phyloP scores from a whole-genome alignment of 129 eudicot genomes.

The Centaurea solstitialis region DNA sequence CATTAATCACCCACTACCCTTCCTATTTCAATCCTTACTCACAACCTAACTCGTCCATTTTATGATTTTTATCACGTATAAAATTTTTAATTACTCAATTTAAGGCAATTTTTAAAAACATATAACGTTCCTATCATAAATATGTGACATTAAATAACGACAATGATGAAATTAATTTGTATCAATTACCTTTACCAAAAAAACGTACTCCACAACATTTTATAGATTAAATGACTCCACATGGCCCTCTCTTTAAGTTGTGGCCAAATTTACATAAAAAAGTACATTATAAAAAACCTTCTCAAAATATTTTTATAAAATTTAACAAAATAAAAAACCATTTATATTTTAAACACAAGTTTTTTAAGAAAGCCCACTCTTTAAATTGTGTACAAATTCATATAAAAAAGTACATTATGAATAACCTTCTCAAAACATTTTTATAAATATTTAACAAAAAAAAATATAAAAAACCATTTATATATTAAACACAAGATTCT shows the following conservation, averaged over 20 bases:
- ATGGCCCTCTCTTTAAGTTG: not conserved
- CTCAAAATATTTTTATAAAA: too few relatives aligned
- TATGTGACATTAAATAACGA: constrained; percentile 11
- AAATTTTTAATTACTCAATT: not conserved
- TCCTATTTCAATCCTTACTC: not conserved
- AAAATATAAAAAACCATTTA: too few relatives aligned
- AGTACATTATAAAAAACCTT: not conserved
- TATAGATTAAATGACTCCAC: constrained; percentile 27
- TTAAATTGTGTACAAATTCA: not conserved
- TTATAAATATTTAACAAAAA: too few relatives aligned
- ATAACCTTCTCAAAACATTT: too few relatives aligned
- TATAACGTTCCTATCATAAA: not conserved
- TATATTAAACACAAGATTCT: too few relatives aligned
- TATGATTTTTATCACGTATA: not conserved
- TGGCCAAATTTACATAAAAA: not conserved
- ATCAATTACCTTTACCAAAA: constrained; percentile 17
- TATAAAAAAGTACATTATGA: not conserved
- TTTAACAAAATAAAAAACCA: too few relatives aligned
- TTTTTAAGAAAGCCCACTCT: not conserved
- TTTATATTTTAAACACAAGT: too few relatives aligned
- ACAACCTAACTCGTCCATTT: not conserved
- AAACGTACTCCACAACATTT: constrained; percentile 20
- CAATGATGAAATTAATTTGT: constrained; percentile 9
- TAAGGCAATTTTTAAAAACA: not conserved
- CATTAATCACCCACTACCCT: too few relatives aligned